Conservation (phyloP, 495 filamentous ascomycete species). For the Daldinia vernicosa region DNA sequence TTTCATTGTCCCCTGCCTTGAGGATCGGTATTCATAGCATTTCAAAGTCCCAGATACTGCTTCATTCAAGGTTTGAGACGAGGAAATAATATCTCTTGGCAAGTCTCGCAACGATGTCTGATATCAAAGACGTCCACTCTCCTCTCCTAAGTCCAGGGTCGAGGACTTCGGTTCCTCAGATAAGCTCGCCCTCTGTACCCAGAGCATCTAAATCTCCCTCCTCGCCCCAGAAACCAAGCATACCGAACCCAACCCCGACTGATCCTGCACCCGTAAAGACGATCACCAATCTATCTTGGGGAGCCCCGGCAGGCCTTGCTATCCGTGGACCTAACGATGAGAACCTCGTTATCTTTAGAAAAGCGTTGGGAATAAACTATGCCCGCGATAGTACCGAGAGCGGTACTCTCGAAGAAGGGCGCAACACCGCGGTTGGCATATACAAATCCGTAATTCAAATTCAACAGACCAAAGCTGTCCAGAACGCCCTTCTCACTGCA, state of each 20-base stretch:
- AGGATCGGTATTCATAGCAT: not conserved
- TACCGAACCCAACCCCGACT: conserved; percentile 16
- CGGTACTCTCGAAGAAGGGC: conserved; percentile 53
- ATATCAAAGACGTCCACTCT: conserved; percentile 35
- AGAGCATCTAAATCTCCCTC: conserved; percentile 25
- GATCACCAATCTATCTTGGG: conserved; percentile 47
- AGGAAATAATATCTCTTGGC: conserved; percentile 6
- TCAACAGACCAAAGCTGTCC: conserved; percentile 42
- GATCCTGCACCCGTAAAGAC: conserved; percentile 24
- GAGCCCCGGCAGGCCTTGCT: conserved; percentile 51
- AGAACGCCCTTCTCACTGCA: conserved; percentile 39
- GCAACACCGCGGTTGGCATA: conserved; percentile 49
- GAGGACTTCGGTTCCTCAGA: conserved; percentile 22
- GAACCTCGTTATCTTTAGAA: conserved; percentile 55
- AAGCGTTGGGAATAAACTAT: conserved; percentile 55
- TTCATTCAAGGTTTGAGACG: not conserved
- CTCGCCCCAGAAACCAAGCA: conserved; percentile 20
- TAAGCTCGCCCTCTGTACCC: conserved; percentile 21
- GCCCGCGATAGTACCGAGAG: conserved; percentile 31
- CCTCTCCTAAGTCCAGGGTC: conserved; percentile 27
- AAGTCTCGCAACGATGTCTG: conserved; percentile 20
- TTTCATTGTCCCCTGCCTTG: not conserved
- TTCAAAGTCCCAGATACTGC: not conserved
- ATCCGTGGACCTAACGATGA: conserved; percentile 54
- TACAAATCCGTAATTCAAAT: conserved; percentile 48